phyloP scores from a whole-genome alignment of 805 yeast genomes.

The Starmerella geochares region DNA sequence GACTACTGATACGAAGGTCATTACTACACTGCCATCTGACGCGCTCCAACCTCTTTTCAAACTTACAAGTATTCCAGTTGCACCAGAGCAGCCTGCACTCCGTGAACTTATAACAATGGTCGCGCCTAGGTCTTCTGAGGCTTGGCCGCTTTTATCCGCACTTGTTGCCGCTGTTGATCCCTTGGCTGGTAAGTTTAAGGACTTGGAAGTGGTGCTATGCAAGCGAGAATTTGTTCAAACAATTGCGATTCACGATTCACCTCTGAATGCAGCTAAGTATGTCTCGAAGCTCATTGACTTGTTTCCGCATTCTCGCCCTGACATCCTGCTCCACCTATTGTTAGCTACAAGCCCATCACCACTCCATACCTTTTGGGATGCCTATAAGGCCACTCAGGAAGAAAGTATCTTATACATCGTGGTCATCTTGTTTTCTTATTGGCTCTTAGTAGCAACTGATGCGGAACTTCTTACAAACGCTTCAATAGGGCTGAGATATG shows the following conservation, averaged over 20 bases:
- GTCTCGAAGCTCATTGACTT: constrained; percentile 19
- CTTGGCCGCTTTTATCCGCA: constrained; percentile 12
- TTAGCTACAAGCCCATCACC: constrained; percentile 13
- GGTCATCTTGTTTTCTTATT: constrained; percentile 54
- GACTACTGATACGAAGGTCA: neutral
- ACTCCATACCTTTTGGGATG: constrained; percentile 18
- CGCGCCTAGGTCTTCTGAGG: neutral
- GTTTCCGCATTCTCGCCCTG: constrained; percentile 8
- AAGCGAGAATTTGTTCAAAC: neutral
- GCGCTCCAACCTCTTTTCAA: neutral
- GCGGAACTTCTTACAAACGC: constrained; percentile 44
- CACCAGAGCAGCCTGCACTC: neutral
- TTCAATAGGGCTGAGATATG: constrained; percentile 34
- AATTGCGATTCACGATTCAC: neutral
- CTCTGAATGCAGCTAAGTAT: constrained; percentile 6
- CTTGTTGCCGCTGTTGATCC: neutral
- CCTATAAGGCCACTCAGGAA: constrained; percentile 3
- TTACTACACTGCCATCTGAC: neutral
- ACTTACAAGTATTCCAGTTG: neutral
- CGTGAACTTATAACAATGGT: neutral
- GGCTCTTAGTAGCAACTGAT: constrained; percentile 59
- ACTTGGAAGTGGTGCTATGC: neutral
- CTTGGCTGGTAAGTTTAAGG: neutral
- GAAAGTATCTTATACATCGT: constrained; percentile 38
- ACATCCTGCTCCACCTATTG: constrained; percentile 9